These are phyloP conservation scores for Ascomycota sp. DNA, from an alignment of 2,329 filamentous ascomycete species.

Conservation along the genomic window DNA sequence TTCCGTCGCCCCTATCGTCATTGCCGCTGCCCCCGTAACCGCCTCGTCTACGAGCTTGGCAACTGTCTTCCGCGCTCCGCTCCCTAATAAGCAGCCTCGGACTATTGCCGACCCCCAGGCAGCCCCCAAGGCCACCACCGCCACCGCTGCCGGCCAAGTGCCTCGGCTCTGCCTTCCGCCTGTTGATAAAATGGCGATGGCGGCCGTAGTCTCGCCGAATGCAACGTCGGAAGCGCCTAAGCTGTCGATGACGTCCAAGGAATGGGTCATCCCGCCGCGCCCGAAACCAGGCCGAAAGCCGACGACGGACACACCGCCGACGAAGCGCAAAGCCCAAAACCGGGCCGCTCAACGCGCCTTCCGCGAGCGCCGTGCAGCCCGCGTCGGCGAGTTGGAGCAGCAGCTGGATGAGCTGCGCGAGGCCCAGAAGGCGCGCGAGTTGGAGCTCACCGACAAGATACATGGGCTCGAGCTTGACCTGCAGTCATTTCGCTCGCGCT, in stretches of 20 bases:
- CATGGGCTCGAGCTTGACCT: slow-evolving; percentile 42
- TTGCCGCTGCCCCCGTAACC: slow-evolving; percentile 4
- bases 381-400: slow-evolving; percentile 57
- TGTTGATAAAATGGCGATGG: slow-evolving; percentile 26
- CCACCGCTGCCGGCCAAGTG: slow-evolving; percentile 7
- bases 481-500: slow-evolving; percentile 42
- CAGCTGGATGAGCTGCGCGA: slow-evolving; percentile 41
- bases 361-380: slow-evolving; percentile 65
- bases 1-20: no score
- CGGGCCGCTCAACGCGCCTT: slow-evolving; percentile 81
- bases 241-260: slow-evolving; percentile 51
- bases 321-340: slow-evolving; percentile 89
- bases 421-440: slow-evolving; percentile 33
- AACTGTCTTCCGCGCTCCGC: slow-evolving; percentile 5
- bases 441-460: slow-evolving; percentile 36
- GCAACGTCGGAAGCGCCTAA: slow-evolving; percentile 21
- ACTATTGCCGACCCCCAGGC: no score
- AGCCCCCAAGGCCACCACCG: no score
- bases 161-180: slow-evolving; percentile 14
- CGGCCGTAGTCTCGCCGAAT: slow-evolving; percentile 22
- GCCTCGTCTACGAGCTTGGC: slow-evolving; percentile 1
- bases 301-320: slow-evolving; percentile 77
- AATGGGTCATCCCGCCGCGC: slow-evolving; percentile 70
- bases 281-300: slow-evolving; percentile 88
- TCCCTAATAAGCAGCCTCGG: slow-evolving; percentile 5